Conservation (phyloP, 306 rosid genomes). For the Cucumis cinereus region DNA sequence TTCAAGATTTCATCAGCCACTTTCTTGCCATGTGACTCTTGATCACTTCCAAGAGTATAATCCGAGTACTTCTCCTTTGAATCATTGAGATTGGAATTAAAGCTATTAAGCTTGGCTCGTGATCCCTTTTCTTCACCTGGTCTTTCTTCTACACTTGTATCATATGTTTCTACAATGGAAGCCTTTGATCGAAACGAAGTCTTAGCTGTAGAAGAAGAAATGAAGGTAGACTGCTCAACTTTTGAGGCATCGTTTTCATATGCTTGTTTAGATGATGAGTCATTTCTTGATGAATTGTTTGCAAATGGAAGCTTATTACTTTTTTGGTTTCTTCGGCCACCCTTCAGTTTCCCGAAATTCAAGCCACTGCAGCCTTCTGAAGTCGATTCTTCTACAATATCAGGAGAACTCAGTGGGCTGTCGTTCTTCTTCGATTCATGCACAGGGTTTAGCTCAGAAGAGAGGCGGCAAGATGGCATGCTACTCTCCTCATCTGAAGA, state of each 20-base stretch:
- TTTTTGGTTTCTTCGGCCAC: conserved; percentile 70
- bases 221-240: conserved; percentile 23
- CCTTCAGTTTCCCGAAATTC: conserved; percentile 48
- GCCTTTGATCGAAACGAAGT: conserved; percentile 22
- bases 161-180: conserved; percentile 26
- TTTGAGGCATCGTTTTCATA: conserved; percentile 18
- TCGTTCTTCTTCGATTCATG: conserved; percentile 14
- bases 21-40: conserved; percentile 19
- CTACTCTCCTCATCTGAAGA: conserved; percentile 31
- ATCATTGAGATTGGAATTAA: conserved; percentile 15
- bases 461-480: conserved; percentile 4
- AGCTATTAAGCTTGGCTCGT: conserved; percentile 11
- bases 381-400: conserved; percentile 19
- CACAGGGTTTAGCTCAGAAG: conserved; percentile 13
- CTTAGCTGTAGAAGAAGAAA: conserved; percentile 17
- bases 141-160: conserved; percentile 20
- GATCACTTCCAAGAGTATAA: conserved; percentile 16
- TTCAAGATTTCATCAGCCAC: conserved; percentile 17
- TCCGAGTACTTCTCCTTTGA: conserved; percentile 15
- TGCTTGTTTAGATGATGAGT: conserved; percentile 18
- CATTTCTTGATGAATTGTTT: conserved; percentile 21
- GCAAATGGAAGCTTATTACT: conserved; percentile 29
- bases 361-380: conserved; percentile 34
- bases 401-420: conserved; percentile 15
- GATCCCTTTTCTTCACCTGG: conserved; percentile 15